A percentile compares a stretch with the other conserved stretches of the same genome.
Evolutionary conservation across 768 basidiomycete species (phyloP).

Genomic region (Guyanaporus albipodus): DNA sequence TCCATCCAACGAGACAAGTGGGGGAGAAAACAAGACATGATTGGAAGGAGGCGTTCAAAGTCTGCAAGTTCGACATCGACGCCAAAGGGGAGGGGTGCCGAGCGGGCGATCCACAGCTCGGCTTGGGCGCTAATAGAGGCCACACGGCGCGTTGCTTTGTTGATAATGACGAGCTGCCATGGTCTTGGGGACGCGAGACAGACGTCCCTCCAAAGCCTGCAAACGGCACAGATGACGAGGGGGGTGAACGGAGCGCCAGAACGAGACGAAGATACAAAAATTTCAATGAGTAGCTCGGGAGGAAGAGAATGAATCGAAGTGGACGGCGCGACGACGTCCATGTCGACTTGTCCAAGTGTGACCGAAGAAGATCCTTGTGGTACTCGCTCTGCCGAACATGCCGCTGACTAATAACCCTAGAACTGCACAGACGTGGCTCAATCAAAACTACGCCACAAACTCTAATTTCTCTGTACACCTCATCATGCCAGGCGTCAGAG

Average conservation of each 20-base stretch:
- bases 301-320: constrained; percentile 40
- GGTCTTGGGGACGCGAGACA: constrained; percentile 50
- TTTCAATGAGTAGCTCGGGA: constrained; percentile 58
- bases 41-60: constrained; percentile 52
- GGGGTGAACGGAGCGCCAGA: constrained; percentile 45
- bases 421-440: constrained; percentile 41
- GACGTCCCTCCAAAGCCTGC: constrained; percentile 54
- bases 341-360: too few species aligned
- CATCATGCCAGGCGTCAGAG: constrained; percentile 81
- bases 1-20: constrained; percentile 56
- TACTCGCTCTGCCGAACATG: background rate
- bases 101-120: constrained; percentile 50
- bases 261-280: constrained; percentile 46
- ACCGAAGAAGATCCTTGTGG: too few species aligned
- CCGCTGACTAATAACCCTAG: constrained; percentile 39
- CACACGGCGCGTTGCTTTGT: constrained; percentile 37
- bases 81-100: constrained; percentile 51
- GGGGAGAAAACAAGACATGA: constrained; percentile 60
- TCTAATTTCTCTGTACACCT: constrained; percentile 37
- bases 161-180: constrained; percentile 57
- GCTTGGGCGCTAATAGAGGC: constrained; percentile 45
- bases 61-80: constrained; percentile 48
- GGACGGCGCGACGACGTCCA: background rate
- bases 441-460: constrained; percentile 34
- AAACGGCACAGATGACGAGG: constrained; percentile 50